phyloP scores from a whole-genome alignment of 441 rosid species.

The Gossypium schwendimanii region DNA sequence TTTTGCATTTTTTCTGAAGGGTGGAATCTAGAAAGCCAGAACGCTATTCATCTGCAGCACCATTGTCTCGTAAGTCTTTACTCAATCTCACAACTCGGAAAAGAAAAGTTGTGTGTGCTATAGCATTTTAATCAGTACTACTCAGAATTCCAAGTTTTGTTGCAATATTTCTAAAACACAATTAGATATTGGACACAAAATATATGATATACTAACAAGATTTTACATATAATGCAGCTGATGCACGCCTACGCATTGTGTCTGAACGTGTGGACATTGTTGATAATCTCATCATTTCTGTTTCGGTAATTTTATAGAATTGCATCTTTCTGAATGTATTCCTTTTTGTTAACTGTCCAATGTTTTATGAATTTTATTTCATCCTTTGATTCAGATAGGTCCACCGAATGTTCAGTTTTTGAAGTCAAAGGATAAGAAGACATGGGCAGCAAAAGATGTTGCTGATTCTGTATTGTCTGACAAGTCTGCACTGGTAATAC shows the following conservation, averaged over 20 bases:
- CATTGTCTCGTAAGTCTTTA: slow-evolving; percentile 68
- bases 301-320: slow-evolving; percentile 43
- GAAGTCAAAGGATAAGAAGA: slow-evolving; percentile 73
- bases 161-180: slow-evolving; percentile 2
- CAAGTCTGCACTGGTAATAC: slow-evolving; percentile 78
- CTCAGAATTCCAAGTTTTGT: slow-evolving; percentile 7
- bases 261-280: slow-evolving; percentile 81
- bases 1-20: slow-evolving; percentile 40
- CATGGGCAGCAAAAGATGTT: slow-evolving; percentile 78
- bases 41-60: slow-evolving; percentile 93
- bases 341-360: slow-evolving; percentile 2
- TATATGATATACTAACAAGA: slow-evolving; percentile 2
- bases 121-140: background rate
- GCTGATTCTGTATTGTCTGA: slow-evolving; percentile 88
- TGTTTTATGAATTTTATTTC: slow-evolving; percentile 24
- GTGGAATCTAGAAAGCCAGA: slow-evolving; percentile 96
- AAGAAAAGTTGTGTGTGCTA: slow-evolving; percentile 3
- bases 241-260: slow-evolving; percentile 85
- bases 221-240: slow-evolving; percentile 44
- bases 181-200: background rate
- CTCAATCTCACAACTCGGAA: slow-evolving; percentile 13
- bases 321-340: slow-evolving; percentile 5
- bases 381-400: slow-evolving; percentile 69
- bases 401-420: slow-evolving; percentile 69
- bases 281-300: slow-evolving; percentile 76